Evolutionary conservation across 2,329 filamentous ascomycete species (phyloP).

Genomic region (Ophiostoma sp.): DNA sequence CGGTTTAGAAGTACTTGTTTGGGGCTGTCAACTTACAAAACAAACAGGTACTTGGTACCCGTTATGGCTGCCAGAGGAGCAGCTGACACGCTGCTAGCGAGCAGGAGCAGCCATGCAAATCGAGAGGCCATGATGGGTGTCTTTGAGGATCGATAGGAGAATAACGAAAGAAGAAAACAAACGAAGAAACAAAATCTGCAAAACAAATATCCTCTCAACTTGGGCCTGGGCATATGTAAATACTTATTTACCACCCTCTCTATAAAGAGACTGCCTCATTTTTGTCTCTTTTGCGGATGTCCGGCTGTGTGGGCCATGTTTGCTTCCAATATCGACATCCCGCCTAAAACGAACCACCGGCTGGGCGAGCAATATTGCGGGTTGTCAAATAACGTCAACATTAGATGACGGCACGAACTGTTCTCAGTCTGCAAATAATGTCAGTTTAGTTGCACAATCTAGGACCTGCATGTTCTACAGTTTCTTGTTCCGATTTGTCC

Average conservation of each 20-base stretch:
- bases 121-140: not conserved
- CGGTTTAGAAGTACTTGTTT: too few relatives aligned
- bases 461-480: not conserved
- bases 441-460: not conserved
- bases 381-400: not conserved
- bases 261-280: not conserved
- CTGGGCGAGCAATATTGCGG: not conserved
- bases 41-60: not conserved
- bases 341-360: not conserved
- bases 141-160: not conserved
- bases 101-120: not conserved
- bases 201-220: not conserved
- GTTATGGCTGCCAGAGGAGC: not conserved
- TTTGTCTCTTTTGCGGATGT: not conserved
- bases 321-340: not conserved
- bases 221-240: not conserved
- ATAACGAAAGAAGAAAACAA: conserved; percentile 31
- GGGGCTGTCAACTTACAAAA: not conserved
- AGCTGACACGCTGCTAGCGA: not conserved
- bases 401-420: not conserved
- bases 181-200: too few relatives aligned
- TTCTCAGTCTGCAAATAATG: not conserved
- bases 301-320: not conserved
- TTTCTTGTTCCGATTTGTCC: too few relatives aligned
- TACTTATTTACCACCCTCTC: not conserved